phyloP scores from a whole-genome alignment of 768 basidiomycete species.

The Pleurotus salmoneostramineus region DNA sequence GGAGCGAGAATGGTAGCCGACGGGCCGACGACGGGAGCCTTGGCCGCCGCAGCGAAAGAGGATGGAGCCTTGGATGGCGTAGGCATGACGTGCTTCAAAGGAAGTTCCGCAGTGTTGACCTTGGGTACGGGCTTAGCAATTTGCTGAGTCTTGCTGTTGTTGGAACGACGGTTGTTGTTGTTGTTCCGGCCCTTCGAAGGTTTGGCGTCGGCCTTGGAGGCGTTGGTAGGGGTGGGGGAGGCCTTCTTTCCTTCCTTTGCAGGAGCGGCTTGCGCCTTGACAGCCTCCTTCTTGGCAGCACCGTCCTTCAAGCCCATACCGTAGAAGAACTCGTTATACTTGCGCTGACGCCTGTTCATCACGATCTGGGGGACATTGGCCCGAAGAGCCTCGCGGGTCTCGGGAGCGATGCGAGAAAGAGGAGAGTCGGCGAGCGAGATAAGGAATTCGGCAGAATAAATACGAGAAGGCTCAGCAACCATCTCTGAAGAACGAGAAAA shows the following conservation, averaged over 20 bases:
- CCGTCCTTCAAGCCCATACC: conserved; percentile 9
- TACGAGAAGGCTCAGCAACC: conserved; percentile 12
- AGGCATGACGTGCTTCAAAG: background rate
- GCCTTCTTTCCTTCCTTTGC: conserved; percentile 2
- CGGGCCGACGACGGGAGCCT: background rate
- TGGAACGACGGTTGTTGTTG: conserved; percentile 1
- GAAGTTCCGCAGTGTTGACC: background rate
- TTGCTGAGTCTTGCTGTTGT: background rate
- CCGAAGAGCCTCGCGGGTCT: conserved; percentile 20
- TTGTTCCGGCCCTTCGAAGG: background rate
- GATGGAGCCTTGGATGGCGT: background rate
- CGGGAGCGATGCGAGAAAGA: conserved; percentile 18
- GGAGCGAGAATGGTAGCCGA: conserved; percentile 5
- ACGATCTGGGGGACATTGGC: conserved; percentile 21
- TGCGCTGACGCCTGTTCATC: conserved; percentile 27
- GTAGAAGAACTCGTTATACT: conserved; percentile 20
- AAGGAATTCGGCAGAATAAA: conserved; percentile 21
- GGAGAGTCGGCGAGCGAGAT: conserved; percentile 24
- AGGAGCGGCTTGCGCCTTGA: conserved; percentile 4
- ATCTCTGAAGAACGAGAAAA: background rate
- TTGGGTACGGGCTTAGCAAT: background rate
- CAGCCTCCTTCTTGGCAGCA: conserved; percentile 3
- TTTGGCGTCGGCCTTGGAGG: conserved; percentile 2
- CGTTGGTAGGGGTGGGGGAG: background rate
- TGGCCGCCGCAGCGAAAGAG: conserved; percentile 4